Base-by-base conservation (phyloP, 164 flowering plant genomes). In the Vitis riparia region DNA sequence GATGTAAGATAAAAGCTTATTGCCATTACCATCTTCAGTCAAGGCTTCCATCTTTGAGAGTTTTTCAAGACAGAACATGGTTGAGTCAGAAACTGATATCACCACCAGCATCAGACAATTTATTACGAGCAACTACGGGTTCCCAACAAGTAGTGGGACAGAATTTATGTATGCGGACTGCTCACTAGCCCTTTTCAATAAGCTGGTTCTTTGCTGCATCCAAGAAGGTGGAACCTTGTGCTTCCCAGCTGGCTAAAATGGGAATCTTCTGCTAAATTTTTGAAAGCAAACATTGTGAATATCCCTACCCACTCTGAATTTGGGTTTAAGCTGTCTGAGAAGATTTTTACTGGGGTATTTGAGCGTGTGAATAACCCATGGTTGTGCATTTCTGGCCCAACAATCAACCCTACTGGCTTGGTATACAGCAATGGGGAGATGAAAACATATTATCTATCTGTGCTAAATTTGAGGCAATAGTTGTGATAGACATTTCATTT, bases 21-120 rank as follows among this genome's bases (percentile, higher is more conserved):
- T 95, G 76, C 91, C 91, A 7, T 76, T 85, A 62, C 93, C 99
- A 48, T 65, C 83, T 51, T 81, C 87, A 47, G 93, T 89, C 32
- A 95, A 88, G 85, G 94, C 89, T 76, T 93, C 97, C 49, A 87
- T 95, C 62, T 95, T 93, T 75, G 99, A 93, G 79, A 87, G 97
- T 80, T 95, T 93, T 82, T 88, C 94, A 15, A 84, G 99, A 71
- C 99, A 95, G 78, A 95, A 91, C 69, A 74, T 93, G 75, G 23
- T 82, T 0, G 98, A 95, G 68, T 74, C 94, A 3, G 98, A 93
- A 81, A 82, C 73, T 60, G 99, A 95, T 79, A 84, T 93, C 55
- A 83, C 84, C 58, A 53, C 75, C 30, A 81, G 87, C 75, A 82
- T 93, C 52, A 87, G 56, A 48, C 81, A 81, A 44, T 85, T 88